Conservation (phyloP, 768 basidiomycete genomes). For the Austroboletus festivus region DNA sequence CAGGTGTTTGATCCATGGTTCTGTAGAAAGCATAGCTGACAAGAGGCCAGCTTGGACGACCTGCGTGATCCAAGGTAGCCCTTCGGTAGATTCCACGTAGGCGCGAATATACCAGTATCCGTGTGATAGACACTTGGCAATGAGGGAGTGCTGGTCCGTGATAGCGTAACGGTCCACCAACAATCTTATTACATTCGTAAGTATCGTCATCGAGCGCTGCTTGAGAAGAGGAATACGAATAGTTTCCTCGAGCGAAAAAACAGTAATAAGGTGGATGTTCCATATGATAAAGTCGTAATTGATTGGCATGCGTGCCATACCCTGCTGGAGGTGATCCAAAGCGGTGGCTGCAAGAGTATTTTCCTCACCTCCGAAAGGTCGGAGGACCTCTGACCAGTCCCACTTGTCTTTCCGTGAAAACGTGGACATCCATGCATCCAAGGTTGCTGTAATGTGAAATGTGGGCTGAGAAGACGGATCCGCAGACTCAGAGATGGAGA, state of each 20-base stretch:
- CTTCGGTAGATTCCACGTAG: slow-evolving; percentile 25
- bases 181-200: slow-evolving; percentile 16
- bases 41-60: slow-evolving; percentile 24
- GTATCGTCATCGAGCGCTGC: slow-evolving; percentile 17
- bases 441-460: slow-evolving; percentile 9
- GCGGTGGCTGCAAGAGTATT: slow-evolving; percentile 21
- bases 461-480: slow-evolving; percentile 3
- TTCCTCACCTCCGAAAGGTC: slow-evolving; percentile 19
- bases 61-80: slow-evolving; percentile 26
- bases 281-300: slow-evolving; percentile 29
- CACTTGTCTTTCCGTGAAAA: slow-evolving; percentile 24
- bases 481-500: slow-evolving; percentile 12
- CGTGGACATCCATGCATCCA: slow-evolving; percentile 29
- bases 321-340: slow-evolving; percentile 24
- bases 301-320: slow-evolving; percentile 16
- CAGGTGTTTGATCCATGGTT: slow-evolving; percentile 25
- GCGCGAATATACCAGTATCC: slow-evolving; percentile 31
- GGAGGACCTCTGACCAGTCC: slow-evolving; percentile 27
- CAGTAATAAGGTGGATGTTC: slow-evolving; percentile 29
- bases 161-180: slow-evolving; percentile 11
- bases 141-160: slow-evolving; percentile 2
- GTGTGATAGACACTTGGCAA: slow-evolving; percentile 28
- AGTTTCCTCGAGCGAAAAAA: slow-evolving; percentile 22
- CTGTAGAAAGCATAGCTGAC: slow-evolving; percentile 23
- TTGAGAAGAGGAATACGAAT: slow-evolving; percentile 25